Conservation (phyloP, 345 rosid genomes). For the Pistacia vera region DNA sequence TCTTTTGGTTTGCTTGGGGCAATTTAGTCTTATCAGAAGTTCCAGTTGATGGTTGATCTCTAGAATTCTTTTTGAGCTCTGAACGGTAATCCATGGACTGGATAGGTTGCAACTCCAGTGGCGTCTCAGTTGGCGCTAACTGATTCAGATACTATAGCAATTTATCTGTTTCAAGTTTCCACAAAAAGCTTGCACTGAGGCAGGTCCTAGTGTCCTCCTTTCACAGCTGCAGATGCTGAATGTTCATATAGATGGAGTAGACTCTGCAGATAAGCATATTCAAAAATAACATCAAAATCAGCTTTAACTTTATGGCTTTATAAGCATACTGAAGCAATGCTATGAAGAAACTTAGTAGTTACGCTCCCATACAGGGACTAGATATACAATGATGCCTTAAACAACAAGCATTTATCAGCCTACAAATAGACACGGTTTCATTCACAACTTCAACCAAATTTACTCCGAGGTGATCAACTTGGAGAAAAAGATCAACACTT, state of each 20-base stretch:
- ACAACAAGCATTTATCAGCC: neutral
- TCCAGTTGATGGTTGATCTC: constrained; percentile 33
- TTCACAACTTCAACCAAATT: neutral
- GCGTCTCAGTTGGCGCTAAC: constrained; percentile 3
- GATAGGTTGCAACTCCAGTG: constrained; percentile 9
- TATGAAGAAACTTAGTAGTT: neutral
- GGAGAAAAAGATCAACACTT: neutral
- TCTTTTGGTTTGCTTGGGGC: constrained; percentile 27
- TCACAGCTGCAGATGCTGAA: constrained; percentile 21
- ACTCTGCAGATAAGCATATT: constrained; percentile 17
- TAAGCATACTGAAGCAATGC: neutral
- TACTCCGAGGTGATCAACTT: too few species aligned
- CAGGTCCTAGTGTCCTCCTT: constrained; percentile 4
- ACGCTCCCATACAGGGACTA: neutral
- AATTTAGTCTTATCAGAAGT: constrained; percentile 30
- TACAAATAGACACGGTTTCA: neutral
- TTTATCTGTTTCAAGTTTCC: neutral
- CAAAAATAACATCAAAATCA: constrained; percentile 7
- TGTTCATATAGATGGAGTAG: constrained; percentile 12
- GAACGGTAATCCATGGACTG: constrained; percentile 46
- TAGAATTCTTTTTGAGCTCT: constrained; percentile 35
- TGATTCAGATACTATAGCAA: neutral
- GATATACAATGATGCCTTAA: neutral
- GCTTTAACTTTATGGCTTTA: neutral
- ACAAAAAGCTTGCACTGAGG: neutral